phyloP scores from a whole-genome alignment of 805 yeast species.

The Grigorovia jiainica region DNA sequence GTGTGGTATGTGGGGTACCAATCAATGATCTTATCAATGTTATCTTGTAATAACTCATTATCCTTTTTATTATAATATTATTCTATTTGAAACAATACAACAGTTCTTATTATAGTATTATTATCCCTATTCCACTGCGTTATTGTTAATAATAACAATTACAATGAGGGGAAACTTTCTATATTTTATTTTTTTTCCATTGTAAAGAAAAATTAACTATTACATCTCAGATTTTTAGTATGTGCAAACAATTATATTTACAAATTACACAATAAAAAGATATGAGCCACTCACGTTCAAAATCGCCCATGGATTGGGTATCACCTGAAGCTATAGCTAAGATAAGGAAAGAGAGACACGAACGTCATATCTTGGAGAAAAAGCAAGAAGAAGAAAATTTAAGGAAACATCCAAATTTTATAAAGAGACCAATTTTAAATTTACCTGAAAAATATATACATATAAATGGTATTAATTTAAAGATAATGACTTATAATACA shows the following conservation, averaged over 20 bases:
- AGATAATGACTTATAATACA: slow-evolving; percentile 69
- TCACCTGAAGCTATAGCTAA: slow-evolving; percentile 6
- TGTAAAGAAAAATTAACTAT: too few relatives aligned
- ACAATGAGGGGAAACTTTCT: too few relatives aligned
- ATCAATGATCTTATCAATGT: slow-evolving; percentile 76
- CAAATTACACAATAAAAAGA: too few relatives aligned
- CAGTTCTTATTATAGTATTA: too few relatives aligned
- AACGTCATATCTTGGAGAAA: slow-evolving; percentile 30
- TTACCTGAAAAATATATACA: slow-evolving; percentile 5
- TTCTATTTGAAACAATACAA: too few relatives aligned
- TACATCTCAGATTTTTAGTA: too few relatives aligned
- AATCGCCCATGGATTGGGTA: slow-evolving; percentile 3
- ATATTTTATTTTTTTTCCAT: too few relatives aligned
- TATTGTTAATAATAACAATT: too few relatives aligned
- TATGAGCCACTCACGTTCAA: neutral
- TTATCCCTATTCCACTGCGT: too few relatives aligned
- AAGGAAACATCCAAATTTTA: slow-evolving; percentile 32
- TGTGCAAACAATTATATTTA: too few relatives aligned
- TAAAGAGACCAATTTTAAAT: slow-evolving; percentile 43
- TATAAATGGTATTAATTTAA: slow-evolving; percentile 21
- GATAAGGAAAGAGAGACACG: slow-evolving; percentile 30
- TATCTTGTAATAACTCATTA: slow-evolving; percentile 48
- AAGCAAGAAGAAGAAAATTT: slow-evolving; percentile 2
- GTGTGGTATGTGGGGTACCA: slow-evolving; percentile 64
- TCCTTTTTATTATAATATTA: neutral